Percentiles rank a stretch among this genome's conserved stretches.
phyloP scores from a whole-genome alignment of 2,329 filamentous ascomycete species.

The Sarocladium brachiariae region DNA sequence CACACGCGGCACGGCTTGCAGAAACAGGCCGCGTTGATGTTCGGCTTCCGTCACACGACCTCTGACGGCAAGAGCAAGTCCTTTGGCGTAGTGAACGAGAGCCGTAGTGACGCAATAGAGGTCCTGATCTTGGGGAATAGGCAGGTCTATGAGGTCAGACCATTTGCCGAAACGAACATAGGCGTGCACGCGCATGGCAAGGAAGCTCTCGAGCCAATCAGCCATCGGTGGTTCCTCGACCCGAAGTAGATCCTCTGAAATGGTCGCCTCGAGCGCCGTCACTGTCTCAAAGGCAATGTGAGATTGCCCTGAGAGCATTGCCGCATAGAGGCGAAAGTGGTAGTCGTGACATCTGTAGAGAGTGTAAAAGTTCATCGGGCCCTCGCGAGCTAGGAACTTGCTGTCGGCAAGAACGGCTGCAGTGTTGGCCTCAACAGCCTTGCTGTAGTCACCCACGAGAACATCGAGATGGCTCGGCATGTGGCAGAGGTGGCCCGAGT shows the following conservation, averaged over 20 bases:
- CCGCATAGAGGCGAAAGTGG: constrained; percentile 69
- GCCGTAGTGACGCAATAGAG: constrained; percentile 67
- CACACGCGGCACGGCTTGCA: constrained; percentile 42
- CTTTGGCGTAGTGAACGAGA: constrained; percentile 61
- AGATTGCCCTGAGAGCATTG: constrained; percentile 68
- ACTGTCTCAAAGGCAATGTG: constrained; percentile 55
- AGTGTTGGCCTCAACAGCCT: constrained; percentile 59
- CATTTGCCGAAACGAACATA: constrained; percentile 68
- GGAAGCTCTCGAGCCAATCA: constrained; percentile 69
- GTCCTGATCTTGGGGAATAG: constrained; percentile 47
- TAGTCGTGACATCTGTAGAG: constrained; percentile 70
- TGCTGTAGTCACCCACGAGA: constrained; percentile 62
- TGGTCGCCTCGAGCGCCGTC: constrained; percentile 48
- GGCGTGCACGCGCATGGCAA: constrained; percentile 61
- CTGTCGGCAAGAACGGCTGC: constrained; percentile 62
- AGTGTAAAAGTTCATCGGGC: constrained; percentile 66
- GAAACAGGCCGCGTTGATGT: constrained; percentile 43
- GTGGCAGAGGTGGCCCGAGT: constrained; percentile 64
- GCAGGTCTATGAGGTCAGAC: constrained; percentile 54
- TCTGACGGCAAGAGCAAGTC: constrained; percentile 56
- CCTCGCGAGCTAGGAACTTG: constrained; percentile 52
- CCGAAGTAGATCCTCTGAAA: constrained; percentile 57
- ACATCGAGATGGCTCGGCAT: constrained; percentile 77
- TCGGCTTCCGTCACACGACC: constrained; percentile 49
- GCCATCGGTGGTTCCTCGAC: constrained; percentile 67